Evolutionary conservation across 2,329 filamentous ascomycete species (phyloP).

Genomic region (Colletotrichum sp.): DNA sequence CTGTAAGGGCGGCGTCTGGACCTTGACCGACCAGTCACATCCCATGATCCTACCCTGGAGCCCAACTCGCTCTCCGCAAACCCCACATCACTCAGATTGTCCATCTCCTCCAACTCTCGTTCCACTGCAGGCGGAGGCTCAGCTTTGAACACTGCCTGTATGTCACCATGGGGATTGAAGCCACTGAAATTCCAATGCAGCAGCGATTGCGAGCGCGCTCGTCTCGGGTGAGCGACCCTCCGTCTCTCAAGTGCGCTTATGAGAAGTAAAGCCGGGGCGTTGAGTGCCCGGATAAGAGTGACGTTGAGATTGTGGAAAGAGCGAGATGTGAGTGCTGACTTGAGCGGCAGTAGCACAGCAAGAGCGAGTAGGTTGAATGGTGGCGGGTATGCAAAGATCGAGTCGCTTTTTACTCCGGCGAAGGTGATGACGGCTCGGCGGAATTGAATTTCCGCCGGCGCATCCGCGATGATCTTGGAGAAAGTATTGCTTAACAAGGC

Average conservation of each 20-base stretch:
- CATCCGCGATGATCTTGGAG: constrained; percentile 70
- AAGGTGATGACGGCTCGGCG: constrained; percentile 74
- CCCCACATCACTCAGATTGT: constrained; percentile 19
- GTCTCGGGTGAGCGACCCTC: constrained; percentile 44
- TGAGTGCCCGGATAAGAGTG: constrained; percentile 65
- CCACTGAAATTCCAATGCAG: constrained; percentile 29
- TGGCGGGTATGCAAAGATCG: constrained; percentile 72
- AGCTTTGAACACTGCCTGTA: constrained; percentile 64
- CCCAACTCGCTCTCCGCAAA: constrained; percentile 13
- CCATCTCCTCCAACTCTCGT: constrained; percentile 31
- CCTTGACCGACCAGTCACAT: not conserved
- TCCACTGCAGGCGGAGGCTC: constrained; percentile 53
- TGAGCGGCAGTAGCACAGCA: constrained; percentile 69
- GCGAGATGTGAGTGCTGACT: constrained; percentile 64
- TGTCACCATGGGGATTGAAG: constrained; percentile 61
- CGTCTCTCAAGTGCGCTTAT: constrained; percentile 67
- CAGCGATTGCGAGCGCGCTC: constrained; percentile 35
- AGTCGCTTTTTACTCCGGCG: constrained; percentile 76
- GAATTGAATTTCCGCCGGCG: constrained; percentile 74
- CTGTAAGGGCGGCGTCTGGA: not conserved
- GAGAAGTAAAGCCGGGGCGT: constrained; percentile 65
- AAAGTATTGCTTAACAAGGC: constrained; percentile 78
- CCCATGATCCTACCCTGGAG: not conserved
- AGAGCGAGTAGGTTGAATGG: constrained; percentile 75
- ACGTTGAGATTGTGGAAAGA: constrained; percentile 78